Conservation (phyloP, 2,329 filamentous ascomycete species). For the Nigrospora sphaerica region DNA sequence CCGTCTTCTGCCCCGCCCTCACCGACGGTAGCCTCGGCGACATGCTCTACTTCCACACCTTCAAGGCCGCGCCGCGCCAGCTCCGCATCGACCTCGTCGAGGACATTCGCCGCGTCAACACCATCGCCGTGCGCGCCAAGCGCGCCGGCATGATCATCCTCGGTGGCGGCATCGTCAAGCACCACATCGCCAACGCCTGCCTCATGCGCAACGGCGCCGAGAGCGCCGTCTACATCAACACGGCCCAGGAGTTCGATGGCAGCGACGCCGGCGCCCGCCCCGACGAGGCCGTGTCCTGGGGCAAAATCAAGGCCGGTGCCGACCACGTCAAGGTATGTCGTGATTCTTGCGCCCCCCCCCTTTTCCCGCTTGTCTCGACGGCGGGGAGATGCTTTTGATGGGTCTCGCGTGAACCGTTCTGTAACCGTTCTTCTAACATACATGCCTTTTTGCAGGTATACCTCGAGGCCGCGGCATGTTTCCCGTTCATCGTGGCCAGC, state of each 20-base stretch:
- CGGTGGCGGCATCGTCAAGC: constrained; percentile 92
- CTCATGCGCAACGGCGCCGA: constrained; percentile 97
- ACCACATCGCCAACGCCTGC: constrained; percentile 96
- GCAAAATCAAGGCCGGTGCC: constrained; percentile 87
- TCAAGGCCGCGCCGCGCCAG: constrained; percentile 75
- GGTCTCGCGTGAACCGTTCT: not conserved
- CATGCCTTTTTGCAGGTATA: constrained; percentile 41
- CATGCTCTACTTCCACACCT: constrained; percentile 98
- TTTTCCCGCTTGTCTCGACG: not conserved
- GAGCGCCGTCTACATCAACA: constrained; percentile 96
- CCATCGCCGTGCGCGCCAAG: constrained; percentile 79
- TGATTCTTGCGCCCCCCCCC: not conserved
- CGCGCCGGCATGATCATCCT: constrained; percentile 91
- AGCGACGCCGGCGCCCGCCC: constrained; percentile 92
- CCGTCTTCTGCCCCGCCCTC: constrained; percentile 91
- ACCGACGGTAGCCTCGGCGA: constrained; percentile 94
- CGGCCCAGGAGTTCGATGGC: constrained; percentile 93
- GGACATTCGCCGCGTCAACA: constrained; percentile 90
- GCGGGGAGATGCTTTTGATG: too few relatives aligned
- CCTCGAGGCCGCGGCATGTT: constrained; percentile 56
- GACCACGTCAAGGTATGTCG: constrained; percentile 84
- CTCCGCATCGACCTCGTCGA: constrained; percentile 87
- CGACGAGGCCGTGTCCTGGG: constrained; percentile 97
- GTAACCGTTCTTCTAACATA: constrained; percentile 4
- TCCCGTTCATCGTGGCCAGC: constrained; percentile 60